These are phyloP conservation scores for Botryosphaeria agaves DNA, from an alignment of 2,329 filamentous ascomycete genomes.

Conservation along the genomic window DNA sequence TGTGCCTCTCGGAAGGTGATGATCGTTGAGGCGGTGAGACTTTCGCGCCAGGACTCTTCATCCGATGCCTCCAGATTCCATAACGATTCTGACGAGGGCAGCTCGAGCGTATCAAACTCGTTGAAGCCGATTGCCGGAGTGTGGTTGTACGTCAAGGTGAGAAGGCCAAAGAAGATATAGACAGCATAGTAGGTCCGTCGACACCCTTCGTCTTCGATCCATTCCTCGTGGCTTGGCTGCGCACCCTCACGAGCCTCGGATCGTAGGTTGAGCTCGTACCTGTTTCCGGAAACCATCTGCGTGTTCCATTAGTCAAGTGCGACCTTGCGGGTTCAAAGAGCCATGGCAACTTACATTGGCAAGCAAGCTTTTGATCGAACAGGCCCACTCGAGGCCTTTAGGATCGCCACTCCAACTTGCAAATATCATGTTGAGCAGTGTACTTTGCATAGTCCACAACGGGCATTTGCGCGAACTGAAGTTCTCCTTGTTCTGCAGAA, in stretches of 20 bases:
- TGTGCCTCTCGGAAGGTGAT: conserved; percentile 89
- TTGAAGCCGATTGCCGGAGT: conserved; percentile 97
- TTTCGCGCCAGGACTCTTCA: conserved; percentile 71
- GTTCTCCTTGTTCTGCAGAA: conserved; percentile 94
- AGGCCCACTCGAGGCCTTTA: conserved; percentile 95
- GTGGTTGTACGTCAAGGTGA: conserved; percentile 94
- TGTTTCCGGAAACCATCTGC: conserved; percentile 86
- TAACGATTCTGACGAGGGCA: conserved; percentile 83
- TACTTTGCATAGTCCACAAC: conserved; percentile 96
- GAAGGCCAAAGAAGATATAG: conserved; percentile 94
- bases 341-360: conserved; percentile 43
- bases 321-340: not conserved
- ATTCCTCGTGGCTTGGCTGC: conserved; percentile 66
- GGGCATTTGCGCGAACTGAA: conserved; percentile 97
- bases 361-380: conserved; percentile 93
- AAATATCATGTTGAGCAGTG: conserved; percentile 95
- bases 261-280: conserved; percentile 87
- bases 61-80: conserved; percentile 78
- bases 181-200: conserved; percentile 95
- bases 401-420: conserved; percentile 98
- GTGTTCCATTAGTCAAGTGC: no score
- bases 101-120: conserved; percentile 82
- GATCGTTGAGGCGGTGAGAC: conserved; percentile 49
- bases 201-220: conserved; percentile 94
- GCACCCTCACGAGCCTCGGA: conserved; percentile 69